Base-by-base conservation (phyloP, 140 eudicot species). In the Erigeron philadelphicus region DNA sequence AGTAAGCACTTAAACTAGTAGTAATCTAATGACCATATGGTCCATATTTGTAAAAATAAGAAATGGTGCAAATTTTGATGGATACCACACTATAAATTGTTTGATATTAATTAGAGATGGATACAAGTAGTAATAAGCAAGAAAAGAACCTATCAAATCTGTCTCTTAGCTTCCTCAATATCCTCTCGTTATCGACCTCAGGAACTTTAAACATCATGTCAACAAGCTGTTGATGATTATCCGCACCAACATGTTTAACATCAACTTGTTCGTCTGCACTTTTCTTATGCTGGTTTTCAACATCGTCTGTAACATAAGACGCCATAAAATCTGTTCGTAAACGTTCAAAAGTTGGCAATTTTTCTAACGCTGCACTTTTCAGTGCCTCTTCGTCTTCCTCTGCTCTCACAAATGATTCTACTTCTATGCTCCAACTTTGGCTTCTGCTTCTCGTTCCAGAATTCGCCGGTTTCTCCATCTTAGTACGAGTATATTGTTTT, bases 291-390 rank as follows among this genome's bases (percentile, higher is more conserved):
- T 76, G 76, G 76, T 76, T 71, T 76, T 76, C 81, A 16, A 63
- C 54, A 42, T 76, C 81, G 1, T 62, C 55, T 52, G 71, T 62
- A 40, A 44, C 3, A 45, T 54, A 42, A 52, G 72, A 69, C 43
- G 47, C 61, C 76, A 46, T 61, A 61, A 69, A 76, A 76, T 66
- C 61, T 25, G 72, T 61, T 44, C 66, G 60, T 52, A 70, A 35
- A 25, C 80, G 76, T 42, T 69, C 80, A 62, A 70, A 76, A 42
- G 80, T 76, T 5, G 76, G 76, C 45, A 76, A 35, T 62, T 70
- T 76, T 8, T 69, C 49, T 69, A 69, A 62, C 8, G 68, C 75
- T 21, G 71, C 71, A n/a, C 25, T 47, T 61, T 52, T 76, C 19
- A 52, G 9, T 23, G 53, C 25, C 1, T 70, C 46, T 5, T 76